Evolutionary conservation across 805 yeast species (phyloP).

Genomic region (Starmerella vaccinii): DNA sequence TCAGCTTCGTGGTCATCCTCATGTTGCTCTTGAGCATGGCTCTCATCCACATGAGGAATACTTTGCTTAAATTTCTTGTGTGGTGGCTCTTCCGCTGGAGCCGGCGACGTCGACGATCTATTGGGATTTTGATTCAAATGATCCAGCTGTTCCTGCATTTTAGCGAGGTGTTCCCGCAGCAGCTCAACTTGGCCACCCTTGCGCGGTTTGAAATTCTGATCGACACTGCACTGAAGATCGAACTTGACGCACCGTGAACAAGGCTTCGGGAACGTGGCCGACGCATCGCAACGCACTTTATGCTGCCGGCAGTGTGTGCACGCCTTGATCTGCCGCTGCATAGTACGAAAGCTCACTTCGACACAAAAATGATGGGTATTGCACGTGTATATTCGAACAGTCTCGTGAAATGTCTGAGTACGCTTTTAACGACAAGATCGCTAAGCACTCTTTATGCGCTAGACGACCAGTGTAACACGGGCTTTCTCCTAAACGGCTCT

Average conservation of each 20-base stretch:
- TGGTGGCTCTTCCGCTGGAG: background rate
- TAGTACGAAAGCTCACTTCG: no score
- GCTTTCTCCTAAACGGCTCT: no score
- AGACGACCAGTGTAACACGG: no score
- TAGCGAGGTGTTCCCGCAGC: slow-evolving; percentile 75
- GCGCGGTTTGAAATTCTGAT: slow-evolving; percentile 82
- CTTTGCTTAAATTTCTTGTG: background rate
- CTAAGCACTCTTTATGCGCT: no score
- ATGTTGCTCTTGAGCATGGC: background rate
- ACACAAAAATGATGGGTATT: no score
- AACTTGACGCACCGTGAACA: slow-evolving; percentile 75
- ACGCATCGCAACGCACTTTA: slow-evolving; percentile 85
- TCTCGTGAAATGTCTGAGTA: no score
- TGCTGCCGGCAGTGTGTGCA: slow-evolving; percentile 94
- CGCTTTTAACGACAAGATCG: no score
- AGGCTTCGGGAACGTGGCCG: slow-evolving; percentile 68
- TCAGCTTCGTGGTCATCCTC: slow-evolving; percentile 11
- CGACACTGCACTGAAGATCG: slow-evolving; percentile 74
- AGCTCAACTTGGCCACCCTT: slow-evolving; percentile 85
- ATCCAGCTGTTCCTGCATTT: slow-evolving; percentile 59
- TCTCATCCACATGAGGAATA: background rate
- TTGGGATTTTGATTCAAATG: slow-evolving; percentile 37
- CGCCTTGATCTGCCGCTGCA: slow-evolving; percentile 69
- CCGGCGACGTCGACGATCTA: slow-evolving; percentile 15
- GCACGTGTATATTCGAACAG: no score